Conservation (phyloP, 345 rosid species). For the Toxicodendron radicans region DNA sequence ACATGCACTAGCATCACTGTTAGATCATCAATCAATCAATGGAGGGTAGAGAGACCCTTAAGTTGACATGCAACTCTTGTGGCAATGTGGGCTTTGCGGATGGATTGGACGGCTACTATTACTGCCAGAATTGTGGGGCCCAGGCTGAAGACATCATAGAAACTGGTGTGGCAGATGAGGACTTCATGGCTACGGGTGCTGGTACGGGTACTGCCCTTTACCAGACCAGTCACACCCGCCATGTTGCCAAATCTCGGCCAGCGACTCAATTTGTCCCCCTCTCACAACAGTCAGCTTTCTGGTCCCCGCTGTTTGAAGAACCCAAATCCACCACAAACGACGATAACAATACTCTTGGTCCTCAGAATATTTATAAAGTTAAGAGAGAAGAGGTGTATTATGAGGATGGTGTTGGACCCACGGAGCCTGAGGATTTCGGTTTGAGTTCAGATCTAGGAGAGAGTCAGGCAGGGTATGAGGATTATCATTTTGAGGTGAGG, state of each 20-base stretch:
- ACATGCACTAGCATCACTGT: background rate
- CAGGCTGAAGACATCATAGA: slow-evolving; percentile 46
- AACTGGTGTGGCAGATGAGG: slow-evolving; percentile 64
- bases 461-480: slow-evolving; percentile 41
- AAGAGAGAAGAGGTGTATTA: slow-evolving; percentile 25
- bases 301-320: slow-evolving; percentile 41
- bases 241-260: slow-evolving; percentile 25
- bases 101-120: slow-evolving; percentile 54
- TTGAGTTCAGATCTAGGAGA: slow-evolving; percentile 9
- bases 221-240: slow-evolving; percentile 37
- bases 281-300: slow-evolving; percentile 41
- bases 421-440: slow-evolving; percentile 54
- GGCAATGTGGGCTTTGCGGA: slow-evolving; percentile 44
- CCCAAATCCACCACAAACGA: background rate
- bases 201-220: slow-evolving; percentile 49
- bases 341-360: background rate
- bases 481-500: slow-evolving; percentile 63
- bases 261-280: slow-evolving; percentile 19
- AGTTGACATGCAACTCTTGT: slow-evolving; percentile 50
- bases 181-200: slow-evolving; percentile 44
- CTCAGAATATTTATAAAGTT: background rate
- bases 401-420: slow-evolving; percentile 36
- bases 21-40: background rate
- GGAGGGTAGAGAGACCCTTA: slow-evolving; percentile 21
- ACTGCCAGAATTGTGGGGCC: slow-evolving; percentile 50